Base-by-base conservation (phyloP, 2,329 filamentous ascomycete species). In the Polychaeton citri region DNA sequence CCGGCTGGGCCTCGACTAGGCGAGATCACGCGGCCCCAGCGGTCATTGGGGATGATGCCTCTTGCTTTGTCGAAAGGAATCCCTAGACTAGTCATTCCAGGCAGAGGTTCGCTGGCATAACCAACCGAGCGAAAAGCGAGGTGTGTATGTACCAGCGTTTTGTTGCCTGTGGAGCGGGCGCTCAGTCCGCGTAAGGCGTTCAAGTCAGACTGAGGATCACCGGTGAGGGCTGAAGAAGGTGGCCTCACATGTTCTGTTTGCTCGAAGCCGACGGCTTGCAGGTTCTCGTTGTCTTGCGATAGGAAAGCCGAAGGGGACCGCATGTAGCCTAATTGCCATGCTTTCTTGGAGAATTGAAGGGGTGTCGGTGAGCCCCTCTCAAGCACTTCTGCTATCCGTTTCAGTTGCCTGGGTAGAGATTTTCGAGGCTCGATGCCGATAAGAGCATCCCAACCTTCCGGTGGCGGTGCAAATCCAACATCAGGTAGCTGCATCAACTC, bases 101-200 rank as follows among this genome's bases (percentile, higher is more conserved):
- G 70, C 1, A 98, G 63, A 1, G 84, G 68, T 20, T 79, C 70
- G 0, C 86, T 87, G 49, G 84, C 85, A 63, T 98, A 98, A 5
- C 90, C 90, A 30, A 98, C 87, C n/a, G 85, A 93, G 13, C 86
- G 76, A 61, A 98, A 95, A 12, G 84, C 86, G 3, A 88, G 54
- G 5, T 76, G 70, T 0, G 85, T 76, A 1, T 74, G 66, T 4
- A 93, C 36, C 30, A 49, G 44, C 7, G 43, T 43, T 30, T 52
- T 53, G 17, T 47, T 3, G 67, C 49, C 49, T 2, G 46, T 51
- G 13, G 41, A 21, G 33, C 34, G 45, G 7, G 53, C 53, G 30
- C 36, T 42, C n/a, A 50, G 38, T 9, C 33, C 39, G 16, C 53
- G 53, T 6, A 56, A 36, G 15, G 46, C 45, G 32, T 52, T 54